Evolutionary conservation across 768 basidiomycete genomes (phyloP), one percentile per base, ranked within the genome.

Genomic region (Kwoniella bestiolae): DNA sequence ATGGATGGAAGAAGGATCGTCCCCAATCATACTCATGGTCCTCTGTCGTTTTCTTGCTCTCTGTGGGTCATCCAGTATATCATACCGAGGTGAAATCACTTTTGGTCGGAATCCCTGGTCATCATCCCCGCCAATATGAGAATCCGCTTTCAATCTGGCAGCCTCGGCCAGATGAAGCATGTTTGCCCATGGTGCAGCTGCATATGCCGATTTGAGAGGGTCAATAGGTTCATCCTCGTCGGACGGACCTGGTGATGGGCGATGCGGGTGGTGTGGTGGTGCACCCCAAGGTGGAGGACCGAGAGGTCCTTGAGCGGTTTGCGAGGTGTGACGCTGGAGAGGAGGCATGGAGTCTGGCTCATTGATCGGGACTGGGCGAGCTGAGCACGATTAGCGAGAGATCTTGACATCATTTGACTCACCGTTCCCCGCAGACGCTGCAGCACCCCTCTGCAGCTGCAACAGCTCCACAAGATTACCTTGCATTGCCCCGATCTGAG

Each of bases 121-220:
- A 31, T 60, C 65, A 31, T 70, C 68, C 57, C 49, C 53, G 11
- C 31, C 64, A 5, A 68, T 41, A 31, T 74, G 72, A 29, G 66
- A 69, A 47, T 77, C 76, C 14, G 67, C 62, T 38, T 73, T 70
- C n/a, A 77, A 50, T 34, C 76, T 59, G 1, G 76, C 76, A 2
- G 74, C 76, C 55, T 77, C 76, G 12, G 73, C 76, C 6, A 77
- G 67, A 21, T 70, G 73, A 12, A 73, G 50, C 76, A 77, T 77
- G 38, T 70, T 75, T 32, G 68, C 64, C 72, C 71, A 75, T 4
- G 76, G 73, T 1, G 67, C 72, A 16, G 58, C 51, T 18, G 65
- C 49, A 28, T 46, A 28, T n/a, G 32, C 57, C 5, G 59, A 64
- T 35, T 45, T 47, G 11, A 71, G 50, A 7, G 58, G 70, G 23